phyloP scores from a whole-genome alignment of 345 rosid genomes.

The Populus deltoides region DNA sequence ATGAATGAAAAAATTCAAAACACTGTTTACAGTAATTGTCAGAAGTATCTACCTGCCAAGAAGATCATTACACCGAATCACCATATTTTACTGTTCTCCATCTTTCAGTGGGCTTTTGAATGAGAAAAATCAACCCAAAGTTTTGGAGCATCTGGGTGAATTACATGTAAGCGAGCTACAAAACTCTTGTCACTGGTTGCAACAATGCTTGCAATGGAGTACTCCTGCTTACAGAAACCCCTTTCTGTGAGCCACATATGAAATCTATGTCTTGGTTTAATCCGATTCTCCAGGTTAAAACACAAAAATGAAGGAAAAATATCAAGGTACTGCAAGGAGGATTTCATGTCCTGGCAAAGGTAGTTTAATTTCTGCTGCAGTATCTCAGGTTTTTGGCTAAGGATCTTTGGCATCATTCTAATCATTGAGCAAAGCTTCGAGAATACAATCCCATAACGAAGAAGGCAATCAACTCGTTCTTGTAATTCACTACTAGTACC shows the following conservation, averaged over 20 bases:
- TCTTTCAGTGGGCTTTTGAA: constrained; percentile 20
- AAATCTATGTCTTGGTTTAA: constrained; percentile 53
- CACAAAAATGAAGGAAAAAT: constrained; percentile 54
- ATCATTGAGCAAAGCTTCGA: constrained; percentile 50
- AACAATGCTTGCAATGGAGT: constrained; percentile 61
- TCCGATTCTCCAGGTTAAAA: constrained; percentile 61
- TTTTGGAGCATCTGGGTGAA: constrained; percentile 67
- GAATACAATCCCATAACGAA: constrained; percentile 39
- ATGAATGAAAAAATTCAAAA: background rate
- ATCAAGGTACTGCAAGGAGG: constrained; percentile 43
- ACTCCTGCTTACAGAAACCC: constrained; percentile 39
- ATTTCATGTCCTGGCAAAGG: constrained; percentile 45
- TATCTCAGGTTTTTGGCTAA: constrained; percentile 54
- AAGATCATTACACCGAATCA: background rate
- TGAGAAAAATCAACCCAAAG: constrained; percentile 49
- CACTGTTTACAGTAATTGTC: background rate
- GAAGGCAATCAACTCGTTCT: constrained; percentile 47
- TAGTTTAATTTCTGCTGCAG: constrained; percentile 46
- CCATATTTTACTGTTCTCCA: background rate
- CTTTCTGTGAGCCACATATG: constrained; percentile 52
- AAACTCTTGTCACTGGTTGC: constrained; percentile 63
- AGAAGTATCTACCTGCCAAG: background rate
- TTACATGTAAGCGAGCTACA: constrained; percentile 45
- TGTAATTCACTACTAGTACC: constrained; percentile 52
- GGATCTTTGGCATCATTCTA: constrained; percentile 46